These are phyloP conservation scores for Curvularia spicifera DNA, from an alignment of 2,329 filamentous ascomycete genomes.

Conservation along the genomic window DNA sequence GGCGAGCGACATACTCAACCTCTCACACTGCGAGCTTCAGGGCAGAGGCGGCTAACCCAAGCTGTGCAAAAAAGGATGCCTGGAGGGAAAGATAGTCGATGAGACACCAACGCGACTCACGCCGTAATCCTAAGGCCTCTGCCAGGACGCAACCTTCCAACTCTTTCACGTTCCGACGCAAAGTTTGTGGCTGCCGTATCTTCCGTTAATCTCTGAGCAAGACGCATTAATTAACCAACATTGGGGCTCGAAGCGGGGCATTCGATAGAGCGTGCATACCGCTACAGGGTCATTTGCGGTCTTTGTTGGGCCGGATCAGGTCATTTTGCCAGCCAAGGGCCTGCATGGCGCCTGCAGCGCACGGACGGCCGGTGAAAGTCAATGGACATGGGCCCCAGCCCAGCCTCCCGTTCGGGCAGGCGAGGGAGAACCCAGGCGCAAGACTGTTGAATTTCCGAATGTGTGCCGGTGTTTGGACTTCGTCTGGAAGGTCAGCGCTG, in stretches of 20 bases:
- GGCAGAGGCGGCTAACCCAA: conserved; percentile 4
- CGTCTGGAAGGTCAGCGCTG: conserved; percentile 17
- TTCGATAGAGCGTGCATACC: conserved; percentile 36
- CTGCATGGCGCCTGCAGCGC: conserved; percentile 33
- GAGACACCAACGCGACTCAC: conserved; percentile 11
- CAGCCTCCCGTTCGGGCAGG: conserved; percentile 26
- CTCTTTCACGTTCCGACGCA: not conserved
- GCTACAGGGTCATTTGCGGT: conserved; percentile 38
- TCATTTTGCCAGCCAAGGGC: conserved; percentile 35
- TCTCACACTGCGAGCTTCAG: conserved; percentile 8
- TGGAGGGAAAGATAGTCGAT: not conserved
- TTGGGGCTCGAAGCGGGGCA: conserved; percentile 39
- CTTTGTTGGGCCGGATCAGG: conserved; percentile 29
- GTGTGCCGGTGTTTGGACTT: conserved; percentile 18
- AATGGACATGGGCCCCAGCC: conserved; percentile 21
- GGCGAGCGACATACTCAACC: not conserved
- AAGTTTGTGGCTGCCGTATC: conserved; percentile 18
- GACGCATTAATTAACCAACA: conserved; percentile 42
- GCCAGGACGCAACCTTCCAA: not conserved
- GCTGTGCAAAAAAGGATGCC: not conserved
- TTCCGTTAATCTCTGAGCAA: conserved; percentile 26
- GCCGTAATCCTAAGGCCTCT: conserved; percentile 6
- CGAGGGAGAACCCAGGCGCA: conserved; percentile 21
- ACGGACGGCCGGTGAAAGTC: conserved; percentile 29
- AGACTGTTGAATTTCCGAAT: conserved; percentile 8